These are phyloP conservation scores for Monosporascus sp. DNA, from an alignment of 2,329 filamentous ascomycete genomes.

Conservation along the genomic window DNA sequence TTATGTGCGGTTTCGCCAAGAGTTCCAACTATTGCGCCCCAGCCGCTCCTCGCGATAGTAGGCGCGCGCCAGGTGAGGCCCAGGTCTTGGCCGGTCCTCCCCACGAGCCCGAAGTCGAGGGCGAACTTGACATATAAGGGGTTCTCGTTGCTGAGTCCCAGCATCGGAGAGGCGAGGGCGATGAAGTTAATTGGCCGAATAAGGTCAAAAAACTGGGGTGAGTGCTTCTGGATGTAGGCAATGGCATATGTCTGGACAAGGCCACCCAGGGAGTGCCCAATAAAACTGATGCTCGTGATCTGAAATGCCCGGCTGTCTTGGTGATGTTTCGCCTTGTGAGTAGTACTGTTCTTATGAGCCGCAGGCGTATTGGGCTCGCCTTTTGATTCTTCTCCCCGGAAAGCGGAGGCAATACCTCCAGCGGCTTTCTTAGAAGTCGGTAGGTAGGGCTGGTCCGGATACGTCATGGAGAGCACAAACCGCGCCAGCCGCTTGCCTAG, in stretches of 20 bases:
- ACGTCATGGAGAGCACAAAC: slow-evolving; percentile 84
- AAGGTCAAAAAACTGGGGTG: slow-evolving; percentile 79
- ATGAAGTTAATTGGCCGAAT: slow-evolving; percentile 91
- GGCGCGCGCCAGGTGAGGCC: slow-evolving; percentile 92
- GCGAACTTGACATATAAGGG: slow-evolving; percentile 96
- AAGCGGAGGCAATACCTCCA: slow-evolving; percentile 35
- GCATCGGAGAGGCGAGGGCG: slow-evolving; percentile 76
- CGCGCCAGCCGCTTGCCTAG: slow-evolving; percentile 90
- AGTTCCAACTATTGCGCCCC: slow-evolving; percentile 81
- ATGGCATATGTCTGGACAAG: slow-evolving; percentile 90
- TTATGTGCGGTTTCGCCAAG: slow-evolving; percentile 64
- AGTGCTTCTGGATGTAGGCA: slow-evolving; percentile 95
- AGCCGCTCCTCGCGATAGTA: slow-evolving; percentile 77
- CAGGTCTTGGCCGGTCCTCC: slow-evolving; percentile 91
- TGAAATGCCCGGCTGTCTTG: slow-evolving; percentile 58
- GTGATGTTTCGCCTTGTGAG: slow-evolving; percentile 37
- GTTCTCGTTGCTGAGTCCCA: slow-evolving; percentile 95
- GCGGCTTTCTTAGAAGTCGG: slow-evolving; percentile 53
- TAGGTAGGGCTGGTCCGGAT: slow-evolving; percentile 86
- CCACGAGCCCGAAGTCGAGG: slow-evolving; percentile 90
- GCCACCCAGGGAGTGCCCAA: slow-evolving; percentile 87
- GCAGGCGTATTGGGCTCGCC: slow-evolving; percentile 41
- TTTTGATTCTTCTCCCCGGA: slow-evolving; percentile 33
- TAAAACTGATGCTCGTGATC: slow-evolving; percentile 91
- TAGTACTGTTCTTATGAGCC: slow-evolving; percentile 57